These are phyloP conservation scores for Diplodia scrobiculata DNA, from an alignment of 2,329 filamentous ascomycete genomes.

Conservation along the genomic window DNA sequence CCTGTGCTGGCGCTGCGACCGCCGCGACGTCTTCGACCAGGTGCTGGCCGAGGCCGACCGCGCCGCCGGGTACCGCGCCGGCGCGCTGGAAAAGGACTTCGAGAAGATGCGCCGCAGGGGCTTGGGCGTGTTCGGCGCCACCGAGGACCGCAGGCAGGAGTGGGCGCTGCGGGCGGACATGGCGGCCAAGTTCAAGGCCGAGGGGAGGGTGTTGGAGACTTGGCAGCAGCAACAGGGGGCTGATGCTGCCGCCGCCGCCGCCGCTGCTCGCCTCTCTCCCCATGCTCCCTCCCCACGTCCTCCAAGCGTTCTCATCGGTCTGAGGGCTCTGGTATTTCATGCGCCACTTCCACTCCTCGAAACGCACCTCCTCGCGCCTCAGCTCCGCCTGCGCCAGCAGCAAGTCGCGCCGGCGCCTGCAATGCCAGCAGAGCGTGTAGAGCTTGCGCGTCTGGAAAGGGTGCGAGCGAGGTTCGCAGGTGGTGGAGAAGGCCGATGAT, in stretches of 20 bases:
- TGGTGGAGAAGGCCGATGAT: neutral
- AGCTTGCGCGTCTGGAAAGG: conserved; percentile 43
- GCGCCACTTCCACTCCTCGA: conserved; percentile 48
- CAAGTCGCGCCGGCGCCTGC: conserved; percentile 36
- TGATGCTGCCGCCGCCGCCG: neutral
- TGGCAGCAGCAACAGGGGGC: too few species aligned
- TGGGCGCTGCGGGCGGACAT: neutral
- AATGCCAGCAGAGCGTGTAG: conserved; percentile 40
- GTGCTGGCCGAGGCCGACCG: conserved; percentile 12
- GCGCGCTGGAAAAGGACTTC: conserved; percentile 10
- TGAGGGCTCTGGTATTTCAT: conserved; percentile 43
- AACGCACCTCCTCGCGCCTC: conserved; percentile 34
- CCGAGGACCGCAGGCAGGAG: neutral
- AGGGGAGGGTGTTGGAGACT: neutral
- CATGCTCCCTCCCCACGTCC: conserved; percentile 31
- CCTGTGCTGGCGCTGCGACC: conserved; percentile 22
- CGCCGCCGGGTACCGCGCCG: neutral
- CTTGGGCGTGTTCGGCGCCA: neutral
- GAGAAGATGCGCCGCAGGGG: conserved; percentile 10
- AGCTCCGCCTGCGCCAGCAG: conserved; percentile 32
- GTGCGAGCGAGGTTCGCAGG: conserved; percentile 34
- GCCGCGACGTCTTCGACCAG: neutral
- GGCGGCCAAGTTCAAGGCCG: neutral
- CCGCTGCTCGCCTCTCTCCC: too few species aligned
- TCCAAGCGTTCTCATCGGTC: conserved; percentile 38